Base-by-base conservation (phyloP, 2,329 filamentous ascomycete species). In the Rachicladosporium sp. region DNA sequence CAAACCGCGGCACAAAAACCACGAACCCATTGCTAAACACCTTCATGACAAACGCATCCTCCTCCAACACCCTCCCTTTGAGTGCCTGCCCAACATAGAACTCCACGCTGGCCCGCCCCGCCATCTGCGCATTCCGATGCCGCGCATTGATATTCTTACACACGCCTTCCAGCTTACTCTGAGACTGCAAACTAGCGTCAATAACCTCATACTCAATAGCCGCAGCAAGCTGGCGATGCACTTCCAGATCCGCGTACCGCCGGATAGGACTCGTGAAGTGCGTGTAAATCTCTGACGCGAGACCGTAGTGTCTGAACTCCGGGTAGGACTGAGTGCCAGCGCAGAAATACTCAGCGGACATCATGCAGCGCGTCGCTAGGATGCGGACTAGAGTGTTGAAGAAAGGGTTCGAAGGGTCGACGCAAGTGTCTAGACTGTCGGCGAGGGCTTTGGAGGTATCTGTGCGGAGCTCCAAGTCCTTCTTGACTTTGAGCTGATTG, bases 351-450 rank as follows among this genome's bases (percentile, higher is more conserved):
- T 98, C 91, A 45, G 91, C 91, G 39, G 86, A 91, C 71, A 94
- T 94, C 91, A 98, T 98, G 73, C 91, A 98, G 13, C 91, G 81
- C 6, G 91, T 98, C 7, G 91, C 91, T 68, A 98, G 83, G 64
- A 98, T 94, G 58, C 91, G 85, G 51, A 98, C 81, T 15, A 98
- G 77, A 2, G 89, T 98, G 71, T 98, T 98, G 74, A 98, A 96
- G 69, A 95, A 98, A 21, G 89, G 86, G 53, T 96, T 84, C 7
- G 68, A 59, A 0, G 78, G 64, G 55, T 95, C 88, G 35, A 81
- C 71, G 59, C 91, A 98, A 29, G 65, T 68, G 61, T 98, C 91
- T 1, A 98, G 74, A 11, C 86, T 93, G 61, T 93, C 86, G 37
- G 93, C 91, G 10, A 98, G 74, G n/a, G 88, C 86, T 56, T 85